Base-by-base conservation (phyloP, 768 basidiomycete species). In the Trametes cubensis region DNA sequence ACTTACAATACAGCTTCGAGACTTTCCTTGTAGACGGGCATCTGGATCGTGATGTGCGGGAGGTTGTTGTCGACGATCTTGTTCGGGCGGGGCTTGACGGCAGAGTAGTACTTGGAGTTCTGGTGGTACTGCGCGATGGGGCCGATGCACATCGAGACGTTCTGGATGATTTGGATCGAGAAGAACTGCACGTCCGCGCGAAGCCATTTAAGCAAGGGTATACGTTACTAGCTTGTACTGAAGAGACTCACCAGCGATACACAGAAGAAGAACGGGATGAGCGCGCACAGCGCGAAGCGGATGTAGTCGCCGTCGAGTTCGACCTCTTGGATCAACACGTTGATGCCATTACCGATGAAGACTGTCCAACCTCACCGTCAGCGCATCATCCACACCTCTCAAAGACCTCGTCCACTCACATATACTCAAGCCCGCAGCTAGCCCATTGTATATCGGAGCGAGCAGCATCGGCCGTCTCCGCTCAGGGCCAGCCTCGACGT, bases 301-400 rank as follows among this genome's bases (percentile, higher is more conserved):
- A 68, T 70, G 67, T 70, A 76, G 42, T 69, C 65, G 63, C 79
- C 76, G 72, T 86, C 85, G 51, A 85, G 78, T 59, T 76, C 58
- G 64, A 76, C 83, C 68, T 85, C 83, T 21, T 76, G 70, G 10
- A 94, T 62, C 40, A 94, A 70, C 4, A 81, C 83, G 63, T 83
- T 85, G 67, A 88, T 47, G 49, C 85, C 85, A 67, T 84, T 87
- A 0, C 86, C 85, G 14, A 88, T 78, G 68, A 90, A 89, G 39
- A 87, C 84, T 66, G 81, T 5, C 28, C 74, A 17, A 21, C 51
- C 4, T 79, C 59, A 14, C 47, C 40, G 55, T 64, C 56, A 48
- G 44, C 18, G 45, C 42, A 15, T 17, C 25, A 44, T 18, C 25
- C 40, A 15, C 41, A 23, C 2, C 47, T 2, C n/a, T 14, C 6